These are phyloP conservation scores for Podospora fimiseda DNA, from an alignment of 495 filamentous ascomycete genomes.

Conservation along the genomic window DNA sequence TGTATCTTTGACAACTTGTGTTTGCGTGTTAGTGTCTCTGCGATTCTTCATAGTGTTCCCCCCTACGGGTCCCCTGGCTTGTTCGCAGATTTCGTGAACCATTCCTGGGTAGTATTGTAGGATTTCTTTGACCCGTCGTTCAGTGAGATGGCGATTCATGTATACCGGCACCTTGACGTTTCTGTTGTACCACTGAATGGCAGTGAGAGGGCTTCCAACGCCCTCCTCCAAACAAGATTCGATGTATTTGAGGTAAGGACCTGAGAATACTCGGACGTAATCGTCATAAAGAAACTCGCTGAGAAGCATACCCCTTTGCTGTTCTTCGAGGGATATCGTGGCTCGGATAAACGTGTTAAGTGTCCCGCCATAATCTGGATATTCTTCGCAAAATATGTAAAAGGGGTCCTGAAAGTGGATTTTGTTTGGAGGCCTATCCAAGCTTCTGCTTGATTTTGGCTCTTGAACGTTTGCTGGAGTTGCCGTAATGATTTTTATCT, in stretches of 20 bases:
- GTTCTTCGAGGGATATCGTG: constrained; percentile 47
- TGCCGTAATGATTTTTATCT: neutral
- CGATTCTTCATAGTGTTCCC: too few species aligned
- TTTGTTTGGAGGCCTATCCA: constrained; percentile 16
- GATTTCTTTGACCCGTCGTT: constrained; percentile 28
- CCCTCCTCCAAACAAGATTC: constrained; percentile 9
- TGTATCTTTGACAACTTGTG: neutral
- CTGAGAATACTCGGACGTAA: constrained; percentile 50
- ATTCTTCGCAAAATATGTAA: constrained; percentile 48
- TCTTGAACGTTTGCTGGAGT: neutral
- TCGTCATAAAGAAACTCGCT: constrained; percentile 58
- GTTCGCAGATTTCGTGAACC: constrained; percentile 3
- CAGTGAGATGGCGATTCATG: constrained; percentile 29
- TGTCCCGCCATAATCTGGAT: constrained; percentile 51
- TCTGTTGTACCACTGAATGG: constrained; percentile 40
- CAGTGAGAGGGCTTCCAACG: constrained; percentile 19
- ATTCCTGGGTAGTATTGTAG: constrained; percentile 14
- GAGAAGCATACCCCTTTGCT: constrained; percentile 36
- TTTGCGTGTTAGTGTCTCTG: too few species aligned
- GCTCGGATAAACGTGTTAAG: constrained; percentile 48
- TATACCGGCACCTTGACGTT: constrained; percentile 36
- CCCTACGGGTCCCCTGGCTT: neutral
- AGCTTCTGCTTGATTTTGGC: constrained; percentile 6
- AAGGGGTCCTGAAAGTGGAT: constrained; percentile 28
- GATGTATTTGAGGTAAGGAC: constrained; percentile 38